Base-by-base conservation (phyloP, 2,329 filamentous ascomycete species). In the Neonectria punicea region DNA sequence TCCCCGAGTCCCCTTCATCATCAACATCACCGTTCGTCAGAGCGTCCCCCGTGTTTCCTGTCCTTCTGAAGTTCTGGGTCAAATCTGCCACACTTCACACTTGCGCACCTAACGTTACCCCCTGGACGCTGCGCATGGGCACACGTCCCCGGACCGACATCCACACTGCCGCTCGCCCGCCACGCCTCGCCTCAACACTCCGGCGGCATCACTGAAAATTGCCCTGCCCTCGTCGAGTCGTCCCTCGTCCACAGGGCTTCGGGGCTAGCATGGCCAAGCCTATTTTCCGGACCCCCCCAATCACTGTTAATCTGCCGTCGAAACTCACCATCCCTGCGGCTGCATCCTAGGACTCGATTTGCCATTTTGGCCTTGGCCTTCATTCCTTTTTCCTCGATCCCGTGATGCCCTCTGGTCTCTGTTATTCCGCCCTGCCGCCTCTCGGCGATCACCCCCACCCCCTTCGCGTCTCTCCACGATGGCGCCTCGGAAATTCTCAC, bases 171-270 rank as follows among this genome's bases (percentile, higher is more conserved):
- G 68, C 66, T 54, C 63, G 58, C 58, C 44, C 62, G 68, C 60
- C 53, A 53, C 67, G 67, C 65, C 71, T 72, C 62, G 64, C 64
- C 70, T 69, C 62, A 71, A 68, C 47, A 53, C 47, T 57, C 51
- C 50, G 39, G 54, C 39, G 54, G 36, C 53, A 47, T 63, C 18
- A 30, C 13, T 47, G 43, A 46, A 44, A 63, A 57, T 44, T 59
- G 61, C 36, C 44, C 59, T 56, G 39, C 51, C 25, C 46, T 53
- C 39, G 28, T 34, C 10, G 25, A 62, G 53, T 54, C 28, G 46
- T 41, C 50, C 39, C 25, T 32, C 30, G 34, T 43, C 34, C 20
- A 55, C 18, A 34, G 34, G 22, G 49, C 54, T 63, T 70, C 53
- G 43, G 68, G 70, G 53, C 56, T 65, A 67, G 61, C 59, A 50